Base-by-base conservation (phyloP, 108 stramenopile species). In the Hondaea fermentalgiana region DNA sequence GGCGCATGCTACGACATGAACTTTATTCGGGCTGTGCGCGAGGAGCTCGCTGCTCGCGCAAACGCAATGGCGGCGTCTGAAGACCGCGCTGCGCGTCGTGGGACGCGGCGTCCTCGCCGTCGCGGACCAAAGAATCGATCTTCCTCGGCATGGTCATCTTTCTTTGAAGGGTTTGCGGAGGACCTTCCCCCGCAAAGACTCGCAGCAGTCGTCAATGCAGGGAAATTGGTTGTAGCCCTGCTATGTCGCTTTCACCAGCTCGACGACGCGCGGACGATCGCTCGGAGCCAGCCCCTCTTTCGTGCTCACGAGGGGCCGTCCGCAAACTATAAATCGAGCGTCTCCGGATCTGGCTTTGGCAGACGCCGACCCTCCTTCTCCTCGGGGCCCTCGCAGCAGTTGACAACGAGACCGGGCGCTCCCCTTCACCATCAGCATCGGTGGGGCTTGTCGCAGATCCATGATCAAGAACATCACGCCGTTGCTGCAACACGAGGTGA, bases 1-100 rank as follows among this genome's bases (percentile, higher is more conserved):
- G 76, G 76, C n/a, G 76, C 49, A 12, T 83, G 76, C 76, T 53
- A 25, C 45, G 76, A 83, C 51, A 83, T 83, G 45, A 53, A 83
- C 25, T 83, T 83, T 4, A 17, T 83, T 12, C 45, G 76, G 14
- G 2, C n/a, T 35, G 51, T 83, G 19, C 64, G 64, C 35, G 64
- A 69, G 25, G 64, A 69, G 42, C 42, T 69, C 3, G 5, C 64
- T 23, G 42, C 25, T 69, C 14, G 8, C 35, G 35, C 10, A 8
- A 12, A 69, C 12, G 14, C 17, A 17, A 42, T 2, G 12, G 35
- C 64, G 64, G 25, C 35, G 25, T 12, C 25, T 8, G 35, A 28
- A 28, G 55, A 57, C 4, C 55, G 55, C 4, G 55, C 55, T 0
- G 55, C 55, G 55, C 55, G 55, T 16, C 55, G 8, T 4, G 14